Percentiles rank a stretch among this genome's conserved stretches.
phyloP scores from a whole-genome alignment of 2,329 filamentous ascomycete species.

The Pseudophaeomoniella oleicola region DNA sequence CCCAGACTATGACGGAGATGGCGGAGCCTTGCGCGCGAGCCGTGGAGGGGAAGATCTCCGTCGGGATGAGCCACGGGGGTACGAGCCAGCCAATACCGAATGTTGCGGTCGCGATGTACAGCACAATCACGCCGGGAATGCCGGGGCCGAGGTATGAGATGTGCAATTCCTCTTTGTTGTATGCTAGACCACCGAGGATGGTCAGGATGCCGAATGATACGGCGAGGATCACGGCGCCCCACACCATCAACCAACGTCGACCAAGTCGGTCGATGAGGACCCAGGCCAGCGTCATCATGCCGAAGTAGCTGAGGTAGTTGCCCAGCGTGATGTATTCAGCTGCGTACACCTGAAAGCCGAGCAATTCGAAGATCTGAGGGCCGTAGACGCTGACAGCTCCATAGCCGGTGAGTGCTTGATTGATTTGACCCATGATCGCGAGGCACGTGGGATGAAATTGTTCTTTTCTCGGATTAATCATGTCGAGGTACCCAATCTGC shows the following conservation, averaged over 20 bases:
- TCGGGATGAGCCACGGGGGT: constrained; percentile 35
- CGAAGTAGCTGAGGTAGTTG: constrained; percentile 47
- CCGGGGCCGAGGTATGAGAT: constrained; percentile 12
- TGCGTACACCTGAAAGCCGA: constrained; percentile 36
- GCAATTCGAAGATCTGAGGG: constrained; percentile 48
- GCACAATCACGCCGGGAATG: constrained; percentile 11
- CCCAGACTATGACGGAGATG: constrained; percentile 45
- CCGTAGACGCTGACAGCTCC: constrained; percentile 49
- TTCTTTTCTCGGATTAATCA: constrained; percentile 38
- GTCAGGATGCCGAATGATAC: constrained; percentile 14
- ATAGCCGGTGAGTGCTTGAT: constrained; percentile 44
- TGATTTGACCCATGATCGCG: constrained; percentile 48
- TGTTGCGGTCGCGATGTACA: constrained; percentile 23
- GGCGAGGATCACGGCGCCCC: constrained; percentile 12
- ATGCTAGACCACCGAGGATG: constrained; percentile 14
- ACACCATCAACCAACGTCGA: constrained; percentile 14
- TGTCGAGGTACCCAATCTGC: constrained; percentile 38
- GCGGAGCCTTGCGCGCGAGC: constrained; percentile 45
- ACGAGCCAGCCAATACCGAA: constrained; percentile 38
- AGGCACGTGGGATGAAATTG: constrained; percentile 48
- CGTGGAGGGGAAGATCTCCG: constrained; percentile 42
- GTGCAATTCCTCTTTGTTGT: constrained; percentile 6
- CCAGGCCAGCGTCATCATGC: constrained; percentile 49
- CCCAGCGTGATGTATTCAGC: constrained; percentile 44
- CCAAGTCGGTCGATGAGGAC: constrained; percentile 31